A percentile compares a stretch with the other conserved stretches of the same genome.
Conservation (phyloP, 1,284 basidiomycete genomes). For the Sporisorium reilianum region DNA sequence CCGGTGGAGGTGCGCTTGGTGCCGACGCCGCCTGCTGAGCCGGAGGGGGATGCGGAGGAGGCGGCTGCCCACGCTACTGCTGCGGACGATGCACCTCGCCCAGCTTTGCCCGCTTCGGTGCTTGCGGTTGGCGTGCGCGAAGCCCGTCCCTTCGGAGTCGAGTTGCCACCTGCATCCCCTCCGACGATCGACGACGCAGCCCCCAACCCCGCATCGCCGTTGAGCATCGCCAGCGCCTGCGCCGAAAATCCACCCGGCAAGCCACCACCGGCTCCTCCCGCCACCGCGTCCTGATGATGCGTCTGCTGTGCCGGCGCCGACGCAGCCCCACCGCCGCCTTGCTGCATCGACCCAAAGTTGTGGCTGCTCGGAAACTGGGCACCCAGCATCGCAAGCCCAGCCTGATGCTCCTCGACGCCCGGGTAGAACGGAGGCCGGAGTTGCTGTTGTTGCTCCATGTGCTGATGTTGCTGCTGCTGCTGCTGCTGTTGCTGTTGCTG, state of each 20-base stretch:
- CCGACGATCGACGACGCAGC: conserved; percentile 15
- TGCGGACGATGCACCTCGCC: background rate
- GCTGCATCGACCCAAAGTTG: conserved; percentile 41
- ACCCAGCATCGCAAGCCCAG: conserved; percentile 41
- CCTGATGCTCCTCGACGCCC: conserved; percentile 16
- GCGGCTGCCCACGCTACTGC: conserved; percentile 1
- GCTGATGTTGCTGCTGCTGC: conserved; percentile 3
- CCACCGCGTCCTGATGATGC: conserved; percentile 9
- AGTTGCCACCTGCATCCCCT: conserved; percentile 9
- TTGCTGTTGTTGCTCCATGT: conserved; percentile 22
- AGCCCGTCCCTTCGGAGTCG: conserved; percentile 21
- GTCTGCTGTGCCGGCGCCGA: conserved; percentile 9
- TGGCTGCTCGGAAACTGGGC: conserved; percentile 56
- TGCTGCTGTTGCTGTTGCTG: conserved; percentile 9
- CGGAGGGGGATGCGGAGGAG: conserved; percentile 18
- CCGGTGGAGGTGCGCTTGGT: conserved; percentile 36
- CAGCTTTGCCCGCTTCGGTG: conserved; percentile 1
- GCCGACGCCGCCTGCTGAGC: background rate
- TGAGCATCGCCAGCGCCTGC: conserved; percentile 39
- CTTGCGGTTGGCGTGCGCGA: conserved; percentile 27
- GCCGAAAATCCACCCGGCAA: conserved; percentile 23
- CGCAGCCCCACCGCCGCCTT: conserved; percentile 4
- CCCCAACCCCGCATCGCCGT: conserved; percentile 36
- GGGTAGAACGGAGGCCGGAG: conserved; percentile 33
- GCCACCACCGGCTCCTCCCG: background rate